Evolutionary conservation across 23 red algal genomes (phyloP), one percentile per base, ranked within the genome.

Genomic region (Chondrus crispus): DNA sequence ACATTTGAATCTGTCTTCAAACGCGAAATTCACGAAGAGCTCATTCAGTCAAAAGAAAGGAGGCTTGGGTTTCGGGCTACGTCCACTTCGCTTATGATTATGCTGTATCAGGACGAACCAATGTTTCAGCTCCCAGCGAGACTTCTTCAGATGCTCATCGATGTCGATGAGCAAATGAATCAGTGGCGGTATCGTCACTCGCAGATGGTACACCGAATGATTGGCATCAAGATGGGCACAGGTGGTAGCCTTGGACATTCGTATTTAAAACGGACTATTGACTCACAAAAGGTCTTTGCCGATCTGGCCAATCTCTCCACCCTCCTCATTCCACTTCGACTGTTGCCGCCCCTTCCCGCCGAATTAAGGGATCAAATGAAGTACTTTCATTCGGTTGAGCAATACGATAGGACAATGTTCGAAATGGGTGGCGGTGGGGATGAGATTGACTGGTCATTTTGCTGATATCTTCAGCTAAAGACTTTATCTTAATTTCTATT

Each of bases 201-300:
- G 78, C 97, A 99, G 83, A 95, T 99, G 97, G 97, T 99, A 24
- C 91, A 88, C 57, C 87, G 94, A 18, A 99, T 99, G 97, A 99
- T 99, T 82, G 97, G 97, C 7, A 77, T 86, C 29, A 99, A 99
- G 80, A 74, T 91, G 37, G 97, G 97, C 11, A 99, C 94, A 24
- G 97, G 97, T 38, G 97, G 97, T 18, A 94, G 90, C 71, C 76
- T 99, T 26, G 97, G 97, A 11, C 89, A 94, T 58, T 74, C 74
- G 29, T 99, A 99, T 74, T 74, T 99, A 53, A 91, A 81, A 55
- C 33, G 71, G 46, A 99, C 97, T 0, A 89, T 99, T 74, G 94
- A 99, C 69, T 64, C 84, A 26, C 87, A 93, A 89, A 95, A 91
- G 49, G 92, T 99, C 42, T 99, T 99, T 73, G 88, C 54, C 10